phyloP scores from a whole-genome alignment of 768 basidiomycete species.

The Auriscalpium microsporum region DNA sequence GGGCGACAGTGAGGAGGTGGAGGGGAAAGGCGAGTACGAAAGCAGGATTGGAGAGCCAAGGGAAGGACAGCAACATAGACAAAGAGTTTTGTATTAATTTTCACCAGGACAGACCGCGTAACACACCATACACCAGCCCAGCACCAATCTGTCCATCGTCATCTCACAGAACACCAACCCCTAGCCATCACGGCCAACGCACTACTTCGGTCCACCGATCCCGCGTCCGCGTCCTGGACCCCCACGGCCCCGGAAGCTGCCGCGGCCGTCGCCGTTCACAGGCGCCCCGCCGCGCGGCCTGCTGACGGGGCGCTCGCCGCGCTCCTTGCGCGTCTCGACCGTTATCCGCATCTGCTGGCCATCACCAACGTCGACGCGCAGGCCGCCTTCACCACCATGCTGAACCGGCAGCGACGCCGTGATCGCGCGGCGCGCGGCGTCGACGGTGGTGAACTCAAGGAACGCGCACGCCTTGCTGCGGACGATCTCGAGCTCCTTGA shows the following conservation, averaged over 20 bases:
- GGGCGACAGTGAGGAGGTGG: too few species aligned
- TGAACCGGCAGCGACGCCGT: constrained; percentile 50
- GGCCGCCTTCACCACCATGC: constrained; percentile 85
- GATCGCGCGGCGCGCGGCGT: constrained; percentile 83
- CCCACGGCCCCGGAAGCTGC: constrained; percentile 40
- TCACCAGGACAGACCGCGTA: background rate
- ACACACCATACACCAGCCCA: background rate
- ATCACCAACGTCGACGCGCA: constrained; percentile 63
- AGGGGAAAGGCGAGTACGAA: too few species aligned
- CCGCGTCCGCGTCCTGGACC: constrained; percentile 36
- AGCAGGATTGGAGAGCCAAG: too few species aligned
- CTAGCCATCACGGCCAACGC: background rate
- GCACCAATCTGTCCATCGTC: background rate
- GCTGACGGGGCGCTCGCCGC: constrained; percentile 65
- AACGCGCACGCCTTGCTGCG: constrained; percentile 88
- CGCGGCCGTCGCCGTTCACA: constrained; percentile 36
- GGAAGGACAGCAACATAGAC: background rate
- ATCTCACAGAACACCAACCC: background rate
- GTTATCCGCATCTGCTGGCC: constrained; percentile 49
- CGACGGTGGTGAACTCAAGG: constrained; percentile 75
- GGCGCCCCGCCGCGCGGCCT: constrained; percentile 58
- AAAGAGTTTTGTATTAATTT: background rate
- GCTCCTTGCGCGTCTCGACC: constrained; percentile 89
- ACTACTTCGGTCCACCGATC: constrained; percentile 20
- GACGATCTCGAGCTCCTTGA: constrained; percentile 87